These are phyloP conservation scores for Pistacia vera DNA, from an alignment of 345 rosid species.

Conservation along the genomic window DNA sequence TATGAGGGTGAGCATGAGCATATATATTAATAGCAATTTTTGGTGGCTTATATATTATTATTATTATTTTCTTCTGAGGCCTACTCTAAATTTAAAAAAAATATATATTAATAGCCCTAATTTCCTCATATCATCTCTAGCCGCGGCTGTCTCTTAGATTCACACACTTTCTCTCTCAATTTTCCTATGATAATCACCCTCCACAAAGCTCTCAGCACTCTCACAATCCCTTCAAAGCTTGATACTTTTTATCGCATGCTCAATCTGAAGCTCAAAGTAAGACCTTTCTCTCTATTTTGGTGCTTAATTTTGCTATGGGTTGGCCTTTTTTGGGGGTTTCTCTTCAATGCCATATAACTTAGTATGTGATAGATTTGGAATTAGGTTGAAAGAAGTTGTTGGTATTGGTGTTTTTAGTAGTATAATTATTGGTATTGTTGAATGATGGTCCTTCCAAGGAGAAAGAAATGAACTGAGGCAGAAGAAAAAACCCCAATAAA, in stretches of 20 bases:
- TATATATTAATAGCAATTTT: too few relatives aligned
- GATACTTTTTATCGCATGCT: neutral
- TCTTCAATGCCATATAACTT: constrained; percentile 21
- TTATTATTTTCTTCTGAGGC: too few relatives aligned
- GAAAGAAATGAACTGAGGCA: constrained; percentile 82
- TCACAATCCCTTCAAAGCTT: neutral
- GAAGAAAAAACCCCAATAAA: constrained; percentile 80
- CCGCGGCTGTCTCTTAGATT: constrained; percentile 24
- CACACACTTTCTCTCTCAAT: constrained; percentile 20
- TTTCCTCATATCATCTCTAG: too few relatives aligned
- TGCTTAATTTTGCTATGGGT: constrained; percentile 25
- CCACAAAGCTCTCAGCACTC: neutral
- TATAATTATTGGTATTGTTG: constrained; percentile 4
- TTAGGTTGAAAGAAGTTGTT: constrained; percentile 1
- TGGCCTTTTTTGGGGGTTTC: constrained; percentile 15
- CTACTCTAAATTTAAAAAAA: too few relatives aligned
- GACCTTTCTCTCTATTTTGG: neutral
- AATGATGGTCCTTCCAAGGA: constrained; percentile 53
- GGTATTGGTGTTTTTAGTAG: constrained; percentile 1
- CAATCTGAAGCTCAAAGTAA: constrained; percentile 22
- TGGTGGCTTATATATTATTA: too few relatives aligned
- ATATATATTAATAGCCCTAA: too few relatives aligned
- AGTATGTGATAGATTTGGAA: constrained; percentile 6
- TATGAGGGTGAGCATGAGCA: too few relatives aligned
- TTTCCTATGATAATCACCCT: constrained; percentile 25